Percentiles rank a stretch among this genome's conserved stretches.
Evolutionary conservation across 768 basidiomycete species (phyloP).

Genomic region (Boletus rubescentipes): DNA sequence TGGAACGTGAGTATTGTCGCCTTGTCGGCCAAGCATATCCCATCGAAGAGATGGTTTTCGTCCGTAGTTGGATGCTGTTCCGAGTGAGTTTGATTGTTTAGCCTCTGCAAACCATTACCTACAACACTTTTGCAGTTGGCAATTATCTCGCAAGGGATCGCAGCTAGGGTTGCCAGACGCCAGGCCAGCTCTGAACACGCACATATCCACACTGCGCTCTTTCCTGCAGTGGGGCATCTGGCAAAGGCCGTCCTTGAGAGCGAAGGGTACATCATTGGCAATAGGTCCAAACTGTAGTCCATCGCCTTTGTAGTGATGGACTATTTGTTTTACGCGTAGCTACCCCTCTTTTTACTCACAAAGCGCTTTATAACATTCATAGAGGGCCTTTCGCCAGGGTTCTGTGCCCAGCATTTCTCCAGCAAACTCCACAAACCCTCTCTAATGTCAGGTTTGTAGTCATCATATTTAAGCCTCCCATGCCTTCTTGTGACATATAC

Average conservation of each 20-base stretch:
- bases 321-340: conserved; percentile 4
- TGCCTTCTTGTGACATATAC: conserved; percentile 11
- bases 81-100: conserved; percentile 45
- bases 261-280: conserved; percentile 37
- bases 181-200: conserved; percentile 90
- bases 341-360: conserved; percentile 21
- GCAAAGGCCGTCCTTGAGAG: conserved; percentile 62
- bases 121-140: conserved; percentile 47
- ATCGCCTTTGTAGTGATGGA: background rate
- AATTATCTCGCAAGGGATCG: conserved; percentile 87
- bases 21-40: conserved; percentile 69
- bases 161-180: conserved; percentile 78
- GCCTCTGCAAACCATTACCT: background rate
- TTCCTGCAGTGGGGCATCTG: conserved; percentile 62
- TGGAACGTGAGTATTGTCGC: conserved; percentile 82
- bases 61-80: conserved; percentile 83
- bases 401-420: conserved; percentile 18
- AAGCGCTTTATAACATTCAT: conserved; percentile 16
- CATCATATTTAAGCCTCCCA: conserved; percentile 17
- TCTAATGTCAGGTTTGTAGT: conserved; percentile 18
- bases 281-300: conserved; percentile 28
- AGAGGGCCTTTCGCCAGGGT: conserved; percentile 9
- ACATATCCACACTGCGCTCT: conserved; percentile 40
- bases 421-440: conserved; percentile 21
- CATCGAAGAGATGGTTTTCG: conserved; percentile 76